Evolutionary conservation across 2,329 filamentous ascomycete species (phyloP).

Genomic region (Fusarium robinianum): DNA sequence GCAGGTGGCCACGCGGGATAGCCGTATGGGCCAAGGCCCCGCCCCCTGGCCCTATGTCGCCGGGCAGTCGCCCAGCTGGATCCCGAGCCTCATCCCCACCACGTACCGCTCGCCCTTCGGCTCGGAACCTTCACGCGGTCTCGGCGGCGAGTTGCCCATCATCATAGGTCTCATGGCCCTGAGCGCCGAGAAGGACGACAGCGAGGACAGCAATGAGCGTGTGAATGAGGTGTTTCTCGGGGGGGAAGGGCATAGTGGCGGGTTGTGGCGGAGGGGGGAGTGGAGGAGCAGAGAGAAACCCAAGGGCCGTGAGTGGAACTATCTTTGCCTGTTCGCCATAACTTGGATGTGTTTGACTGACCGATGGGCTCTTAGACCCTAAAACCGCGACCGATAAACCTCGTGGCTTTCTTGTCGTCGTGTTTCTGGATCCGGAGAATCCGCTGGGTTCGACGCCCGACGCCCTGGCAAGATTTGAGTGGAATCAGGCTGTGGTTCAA

Average conservation of each 20-base stretch:
- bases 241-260: slow-evolving; percentile 13
- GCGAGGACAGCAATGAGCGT: slow-evolving; percentile 1
- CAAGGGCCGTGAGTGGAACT: slow-evolving; percentile 36
- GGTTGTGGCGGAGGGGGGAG: slow-evolving; percentile 33
- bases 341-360: slow-evolving; percentile 10
- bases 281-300: slow-evolving; percentile 33
- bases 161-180: slow-evolving; percentile 49
- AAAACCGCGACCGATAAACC: slow-evolving; percentile 32
- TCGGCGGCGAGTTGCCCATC: slow-evolving; percentile 46
- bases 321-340: background rate
- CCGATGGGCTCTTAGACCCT: slow-evolving; percentile 27
- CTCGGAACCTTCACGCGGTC: slow-evolving; percentile 36
- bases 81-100: slow-evolving; percentile 44
- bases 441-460: slow-evolving; percentile 33
- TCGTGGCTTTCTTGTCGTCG: slow-evolving; percentile 41
- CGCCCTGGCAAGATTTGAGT: slow-evolving; percentile 36
- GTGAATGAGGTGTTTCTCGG: slow-evolving; percentile 33
- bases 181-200: slow-evolving; percentile 13
- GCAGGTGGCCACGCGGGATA: slow-evolving; percentile 31
- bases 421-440: slow-evolving; percentile 42
- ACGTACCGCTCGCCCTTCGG: slow-evolving; percentile 33
- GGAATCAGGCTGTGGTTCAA: slow-evolving; percentile 29
- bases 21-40: slow-evolving; percentile 13
- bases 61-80: slow-evolving; percentile 43
- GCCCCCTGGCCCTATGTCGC: slow-evolving; percentile 37